Percentiles rank a stretch among this genome's conserved stretches.
phyloP scores from a whole-genome alignment of 805 yeast species.

The Jamesozyma spencerorum region DNA sequence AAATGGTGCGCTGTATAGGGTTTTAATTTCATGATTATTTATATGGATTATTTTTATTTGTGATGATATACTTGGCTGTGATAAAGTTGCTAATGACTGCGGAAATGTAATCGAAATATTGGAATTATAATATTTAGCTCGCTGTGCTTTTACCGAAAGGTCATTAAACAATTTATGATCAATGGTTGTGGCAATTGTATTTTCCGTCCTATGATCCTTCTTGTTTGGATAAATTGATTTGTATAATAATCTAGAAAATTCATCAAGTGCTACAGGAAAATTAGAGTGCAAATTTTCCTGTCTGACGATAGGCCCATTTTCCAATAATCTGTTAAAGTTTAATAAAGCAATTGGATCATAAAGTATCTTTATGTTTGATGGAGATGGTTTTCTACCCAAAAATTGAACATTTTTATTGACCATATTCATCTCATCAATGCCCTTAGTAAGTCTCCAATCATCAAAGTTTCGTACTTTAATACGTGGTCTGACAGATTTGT shows the following conservation, averaged over 20 bases:
- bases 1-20: slow-evolving; percentile 91
- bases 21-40: slow-evolving; percentile 63
- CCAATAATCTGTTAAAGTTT: slow-evolving; percentile 16
- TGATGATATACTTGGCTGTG: slow-evolving; percentile 25
- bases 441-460: slow-evolving; percentile 10
- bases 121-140: slow-evolving; percentile 30
- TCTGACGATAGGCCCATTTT: background rate
- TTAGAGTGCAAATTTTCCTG: background rate
- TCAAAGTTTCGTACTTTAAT: background rate
- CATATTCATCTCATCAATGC: slow-evolving; percentile 12
- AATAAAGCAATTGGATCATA: slow-evolving; percentile 20
- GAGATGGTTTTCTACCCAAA: slow-evolving; percentile 3
- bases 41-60: slow-evolving; percentile 56
- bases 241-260: slow-evolving; percentile 25
- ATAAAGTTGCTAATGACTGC: slow-evolving; percentile 8
- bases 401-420: slow-evolving; percentile 23
- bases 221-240: slow-evolving; percentile 40
- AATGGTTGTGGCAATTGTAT: slow-evolving; percentile 48
- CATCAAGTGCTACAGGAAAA: slow-evolving; percentile 1
- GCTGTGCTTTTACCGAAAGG: slow-evolving; percentile 33
- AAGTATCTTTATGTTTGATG: slow-evolving; percentile 17
- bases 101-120: slow-evolving; percentile 28
- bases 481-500: too few species aligned
- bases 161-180: slow-evolving; percentile 44
- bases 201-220: slow-evolving; percentile 46